Evolutionary conservation across 768 basidiomycete genomes (phyloP).

Genomic region (Amanita exitialis): DNA sequence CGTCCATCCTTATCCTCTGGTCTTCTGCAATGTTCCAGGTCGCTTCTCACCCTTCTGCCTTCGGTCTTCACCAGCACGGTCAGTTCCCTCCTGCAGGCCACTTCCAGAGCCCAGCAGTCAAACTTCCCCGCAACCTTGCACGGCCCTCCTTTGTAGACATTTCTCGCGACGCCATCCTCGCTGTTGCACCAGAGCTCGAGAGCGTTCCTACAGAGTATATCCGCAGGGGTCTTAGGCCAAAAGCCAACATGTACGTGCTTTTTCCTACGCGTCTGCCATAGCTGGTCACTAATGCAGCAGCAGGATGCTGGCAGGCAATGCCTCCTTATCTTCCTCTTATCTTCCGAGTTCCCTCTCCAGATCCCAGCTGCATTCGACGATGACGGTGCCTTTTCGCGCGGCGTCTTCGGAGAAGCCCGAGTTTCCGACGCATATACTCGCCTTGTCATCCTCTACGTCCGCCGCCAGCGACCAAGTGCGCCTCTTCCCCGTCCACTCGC

Average conservation of each 20-base stretch:
- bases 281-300: conserved; percentile 8
- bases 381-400: conserved; percentile 35
- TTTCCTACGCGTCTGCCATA: conserved; percentile 8
- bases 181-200: conserved; percentile 58
- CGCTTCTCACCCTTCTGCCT: conserved; percentile 31
- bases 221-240: conserved; percentile 43
- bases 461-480: conserved; percentile 30
- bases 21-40: conserved; percentile 35
- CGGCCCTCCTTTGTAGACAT: conserved; percentile 53
- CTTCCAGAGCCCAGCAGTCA: conserved; percentile 27
- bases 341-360: conserved; percentile 58
- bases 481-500: conserved; percentile 52
- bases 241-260: conserved; percentile 30
- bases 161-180: conserved; percentile 44
- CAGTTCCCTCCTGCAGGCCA: conserved; percentile 20
- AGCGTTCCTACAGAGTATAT: conserved; percentile 63
- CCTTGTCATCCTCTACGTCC: conserved; percentile 40
- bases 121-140: conserved; percentile 63
- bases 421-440: conserved; percentile 47
- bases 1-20: conserved; percentile 2
- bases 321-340: conserved; percentile 40
- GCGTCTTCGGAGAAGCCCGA: conserved; percentile 19
- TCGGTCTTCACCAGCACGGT: conserved; percentile 25
- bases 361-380: conserved; percentile 50
- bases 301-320: conserved; percentile 47